Evolutionary conservation across 345 rosid species (phyloP).

Genomic region (Euphorbia lathyris): DNA sequence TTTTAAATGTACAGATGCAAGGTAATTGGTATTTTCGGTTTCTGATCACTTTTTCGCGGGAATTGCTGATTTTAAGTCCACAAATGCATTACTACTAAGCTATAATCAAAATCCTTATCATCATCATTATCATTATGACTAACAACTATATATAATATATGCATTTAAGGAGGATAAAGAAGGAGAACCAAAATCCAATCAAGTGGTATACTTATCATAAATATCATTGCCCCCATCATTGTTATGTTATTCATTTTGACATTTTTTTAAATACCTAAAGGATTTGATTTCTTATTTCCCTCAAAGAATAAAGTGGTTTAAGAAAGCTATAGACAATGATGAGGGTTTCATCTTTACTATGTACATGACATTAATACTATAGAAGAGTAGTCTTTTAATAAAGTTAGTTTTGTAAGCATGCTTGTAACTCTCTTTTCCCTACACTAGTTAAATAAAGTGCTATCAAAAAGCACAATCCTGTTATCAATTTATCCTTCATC

Average conservation of each 20-base stretch:
- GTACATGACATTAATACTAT: too few relatives aligned
- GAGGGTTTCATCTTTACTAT: slow-evolving; percentile 11
- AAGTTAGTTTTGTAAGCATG: slow-evolving; percentile 22
- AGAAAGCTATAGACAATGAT: not conserved
- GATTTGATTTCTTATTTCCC: too few relatives aligned
- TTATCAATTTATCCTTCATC: too few relatives aligned
- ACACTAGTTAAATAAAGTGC: not conserved
- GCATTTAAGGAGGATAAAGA: slow-evolving; percentile 15
- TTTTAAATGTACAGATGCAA: too few relatives aligned
- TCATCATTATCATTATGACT: slow-evolving; percentile 17
- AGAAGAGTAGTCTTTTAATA: slow-evolving; percentile 14
- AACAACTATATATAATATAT: too few relatives aligned
- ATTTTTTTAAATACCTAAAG: too few relatives aligned
- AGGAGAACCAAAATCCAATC: slow-evolving; percentile 1
- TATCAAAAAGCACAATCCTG: not conserved
- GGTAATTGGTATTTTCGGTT: too few relatives aligned
- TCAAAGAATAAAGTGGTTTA: not conserved
- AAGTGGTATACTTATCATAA: not conserved
- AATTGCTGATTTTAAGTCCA: too few relatives aligned
- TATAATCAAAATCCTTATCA: not conserved
- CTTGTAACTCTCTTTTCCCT: slow-evolving; percentile 7
- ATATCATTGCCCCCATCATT: slow-evolving; percentile 20
- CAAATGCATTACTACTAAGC: too few relatives aligned
- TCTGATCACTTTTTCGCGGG: too few relatives aligned
- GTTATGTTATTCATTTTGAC: slow-evolving; percentile 5